Percentiles rank a stretch among this genome's conserved stretches.
phyloP scores from a whole-genome alignment of 2,329 filamentous ascomycete genomes.

The Cytospora schulzeri region DNA sequence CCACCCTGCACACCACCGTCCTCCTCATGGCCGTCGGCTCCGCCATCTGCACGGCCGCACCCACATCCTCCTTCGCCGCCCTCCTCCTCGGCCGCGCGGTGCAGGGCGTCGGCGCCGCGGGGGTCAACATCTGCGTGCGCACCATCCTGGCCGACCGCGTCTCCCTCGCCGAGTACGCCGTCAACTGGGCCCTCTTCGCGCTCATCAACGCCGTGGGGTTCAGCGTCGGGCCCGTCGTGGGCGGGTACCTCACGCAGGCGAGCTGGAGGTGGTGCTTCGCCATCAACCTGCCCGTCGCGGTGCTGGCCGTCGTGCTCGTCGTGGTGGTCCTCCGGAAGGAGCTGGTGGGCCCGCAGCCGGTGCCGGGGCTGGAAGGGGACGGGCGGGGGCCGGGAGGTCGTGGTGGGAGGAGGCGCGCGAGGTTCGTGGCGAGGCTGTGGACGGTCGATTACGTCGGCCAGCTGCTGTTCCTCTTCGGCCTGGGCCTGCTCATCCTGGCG shows the following conservation, averaged over 20 bases:
- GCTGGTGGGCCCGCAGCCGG: constrained; percentile 55
- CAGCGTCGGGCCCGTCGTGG: constrained; percentile 62
- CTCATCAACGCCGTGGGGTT: constrained; percentile 62
- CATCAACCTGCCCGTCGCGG: constrained; percentile 60
- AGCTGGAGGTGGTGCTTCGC: constrained; percentile 71
- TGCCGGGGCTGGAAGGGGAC: constrained; percentile 47
- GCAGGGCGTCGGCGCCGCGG: constrained; percentile 64
- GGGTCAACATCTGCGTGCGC: constrained; percentile 61
- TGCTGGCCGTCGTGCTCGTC: constrained; percentile 53
- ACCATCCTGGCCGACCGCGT: constrained; percentile 69
- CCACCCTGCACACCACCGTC: constrained; percentile 58
- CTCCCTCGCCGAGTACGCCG: constrained; percentile 60
- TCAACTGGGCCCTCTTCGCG: constrained; percentile 64
- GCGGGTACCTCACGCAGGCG: constrained; percentile 56
- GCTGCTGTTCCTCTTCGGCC: constrained; percentile 56
- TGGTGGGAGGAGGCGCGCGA: constrained; percentile 29
- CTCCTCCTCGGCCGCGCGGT: constrained; percentile 65
- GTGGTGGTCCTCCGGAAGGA: constrained; percentile 61
- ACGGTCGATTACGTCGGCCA: constrained; percentile 60
- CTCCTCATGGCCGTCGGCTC: constrained; percentile 62
- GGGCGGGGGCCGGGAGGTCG: constrained; percentile 37
- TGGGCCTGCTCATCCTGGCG: constrained; percentile 56
- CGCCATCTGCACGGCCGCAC: constrained; percentile 61
- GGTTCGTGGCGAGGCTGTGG: constrained; percentile 49
- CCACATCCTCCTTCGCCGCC: constrained; percentile 55